phyloP scores from a whole-genome alignment of 345 rosid species.

The Sisymbrium irio region DNA sequence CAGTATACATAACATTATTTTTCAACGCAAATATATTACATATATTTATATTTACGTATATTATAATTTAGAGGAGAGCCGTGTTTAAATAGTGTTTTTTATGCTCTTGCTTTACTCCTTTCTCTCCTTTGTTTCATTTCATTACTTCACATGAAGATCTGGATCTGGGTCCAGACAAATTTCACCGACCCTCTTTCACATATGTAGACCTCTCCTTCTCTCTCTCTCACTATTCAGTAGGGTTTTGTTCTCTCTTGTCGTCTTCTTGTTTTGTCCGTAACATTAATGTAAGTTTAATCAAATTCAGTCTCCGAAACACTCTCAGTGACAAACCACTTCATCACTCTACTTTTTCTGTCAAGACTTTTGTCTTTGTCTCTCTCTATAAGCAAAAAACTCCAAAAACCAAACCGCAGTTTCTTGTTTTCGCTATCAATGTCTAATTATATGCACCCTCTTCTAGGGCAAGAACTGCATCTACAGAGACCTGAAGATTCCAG shows the following conservation, averaged over 20 bases:
- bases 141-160: slow-evolving; percentile 41
- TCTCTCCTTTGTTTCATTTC: slow-evolving; percentile 27
- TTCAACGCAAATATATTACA: background rate
- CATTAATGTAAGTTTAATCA: slow-evolving; percentile 21
- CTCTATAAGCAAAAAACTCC: background rate
- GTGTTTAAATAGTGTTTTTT: slow-evolving; percentile 5
- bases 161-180: slow-evolving; percentile 41
- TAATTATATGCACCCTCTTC: slow-evolving; percentile 50
- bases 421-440: slow-evolving; percentile 37
- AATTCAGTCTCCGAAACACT: slow-evolving; percentile 20
- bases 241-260: slow-evolving; percentile 33
- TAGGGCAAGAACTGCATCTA: slow-evolving; percentile 43
- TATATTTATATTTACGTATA: background rate
- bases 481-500: slow-evolving; percentile 39
- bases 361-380: slow-evolving; percentile 29
- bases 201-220: slow-evolving; percentile 4
- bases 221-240: slow-evolving; percentile 12
- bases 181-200: slow-evolving; percentile 27
- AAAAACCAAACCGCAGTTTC: slow-evolving; percentile 13
- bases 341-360: slow-evolving; percentile 17
- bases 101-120: slow-evolving; percentile 36
- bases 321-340: slow-evolving; percentile 30
- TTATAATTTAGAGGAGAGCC: slow-evolving; percentile 8
- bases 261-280: slow-evolving; percentile 34
- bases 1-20: background rate